Percentiles rank a stretch among this genome's conserved stretches.
These are phyloP conservation scores for Oryza meyeriana DNA, from an alignment of 176 grass and related monocot species.

Conservation along the genomic window DNA sequence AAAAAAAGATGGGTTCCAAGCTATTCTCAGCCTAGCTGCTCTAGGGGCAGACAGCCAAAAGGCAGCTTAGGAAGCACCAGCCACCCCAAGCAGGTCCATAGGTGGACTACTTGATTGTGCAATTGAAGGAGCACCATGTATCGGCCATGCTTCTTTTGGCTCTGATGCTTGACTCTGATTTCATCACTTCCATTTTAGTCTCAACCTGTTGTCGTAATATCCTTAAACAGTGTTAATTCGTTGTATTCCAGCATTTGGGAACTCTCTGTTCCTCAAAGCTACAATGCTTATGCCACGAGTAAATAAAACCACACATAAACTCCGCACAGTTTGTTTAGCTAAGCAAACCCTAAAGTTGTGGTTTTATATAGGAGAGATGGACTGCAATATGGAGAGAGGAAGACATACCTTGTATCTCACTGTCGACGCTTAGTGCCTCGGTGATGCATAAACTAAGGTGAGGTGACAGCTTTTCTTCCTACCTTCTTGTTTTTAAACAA, in stretches of 20 bases:
- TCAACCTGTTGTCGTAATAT: background rate
- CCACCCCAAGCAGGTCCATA: background rate
- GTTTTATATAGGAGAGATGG: constrained; percentile 72
- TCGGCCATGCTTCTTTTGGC: background rate
- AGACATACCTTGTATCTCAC: constrained; percentile 71
- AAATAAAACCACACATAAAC: background rate
- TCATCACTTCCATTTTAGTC: background rate
- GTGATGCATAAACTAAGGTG: constrained; percentile 93
- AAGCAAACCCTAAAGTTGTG: background rate
- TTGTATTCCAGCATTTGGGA: background rate
- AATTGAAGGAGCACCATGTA: background rate
- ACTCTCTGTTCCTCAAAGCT: background rate
- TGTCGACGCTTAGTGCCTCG: constrained; percentile 69
- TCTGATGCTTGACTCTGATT: background rate
- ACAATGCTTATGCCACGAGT: background rate
- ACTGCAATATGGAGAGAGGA: constrained; percentile 56
- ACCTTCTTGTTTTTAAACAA: background rate
- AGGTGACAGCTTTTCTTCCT: constrained; percentile 8
- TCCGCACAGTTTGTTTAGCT: background rate
- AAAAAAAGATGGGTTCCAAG: background rate
- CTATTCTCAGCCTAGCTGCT: background rate
- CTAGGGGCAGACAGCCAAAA: too few species aligned
- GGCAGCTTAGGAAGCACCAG: background rate
- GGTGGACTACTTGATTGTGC: background rate
- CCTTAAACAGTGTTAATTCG: background rate